Evolutionary conservation across 768 basidiomycete genomes (phyloP).

Genomic region (Phylloporus arenicola): DNA sequence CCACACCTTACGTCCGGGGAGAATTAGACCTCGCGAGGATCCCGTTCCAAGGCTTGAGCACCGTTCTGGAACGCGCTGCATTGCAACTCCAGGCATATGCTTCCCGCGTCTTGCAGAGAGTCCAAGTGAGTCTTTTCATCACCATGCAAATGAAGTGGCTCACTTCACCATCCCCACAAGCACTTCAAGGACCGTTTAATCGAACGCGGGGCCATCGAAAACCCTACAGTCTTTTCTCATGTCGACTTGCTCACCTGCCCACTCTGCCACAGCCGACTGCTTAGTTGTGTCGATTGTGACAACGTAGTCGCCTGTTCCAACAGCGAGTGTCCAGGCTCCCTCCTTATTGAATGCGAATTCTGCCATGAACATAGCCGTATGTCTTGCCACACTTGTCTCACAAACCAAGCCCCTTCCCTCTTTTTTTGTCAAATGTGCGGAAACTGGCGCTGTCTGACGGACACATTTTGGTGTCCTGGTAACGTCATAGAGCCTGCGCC

Average conservation of each 20-base stretch:
- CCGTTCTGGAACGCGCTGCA: background rate
- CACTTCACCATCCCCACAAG: background rate
- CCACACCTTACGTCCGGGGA: background rate
- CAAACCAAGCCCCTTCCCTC: slow-evolving; percentile 1
- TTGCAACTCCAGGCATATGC: background rate
- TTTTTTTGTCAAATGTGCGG: slow-evolving; percentile 5
- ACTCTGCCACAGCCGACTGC: background rate
- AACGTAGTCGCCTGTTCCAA: background rate
- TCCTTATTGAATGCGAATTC: background rate
- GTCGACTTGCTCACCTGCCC: slow-evolving; percentile 3
- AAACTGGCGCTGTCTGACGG: slow-evolving; percentile 10
- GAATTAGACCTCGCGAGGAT: slow-evolving; percentile 1
- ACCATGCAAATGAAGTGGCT: background rate
- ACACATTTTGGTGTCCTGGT: slow-evolving; percentile 15
- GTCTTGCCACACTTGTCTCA: slow-evolving; percentile 2
- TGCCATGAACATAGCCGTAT: background rate
- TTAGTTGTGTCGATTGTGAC: slow-evolving; percentile 3
- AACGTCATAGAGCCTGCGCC: slow-evolving; percentile 2
- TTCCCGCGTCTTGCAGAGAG: background rate
- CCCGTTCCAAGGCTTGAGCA: background rate
- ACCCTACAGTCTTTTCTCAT: background rate
- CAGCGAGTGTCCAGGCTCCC: background rate
- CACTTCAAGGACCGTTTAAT: background rate
- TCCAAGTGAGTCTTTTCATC: background rate
- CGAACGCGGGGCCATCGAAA: background rate